Evolutionary conservation across 768 basidiomycete genomes (phyloP).

Genomic region (Gautieria morchelliformis): DNA sequence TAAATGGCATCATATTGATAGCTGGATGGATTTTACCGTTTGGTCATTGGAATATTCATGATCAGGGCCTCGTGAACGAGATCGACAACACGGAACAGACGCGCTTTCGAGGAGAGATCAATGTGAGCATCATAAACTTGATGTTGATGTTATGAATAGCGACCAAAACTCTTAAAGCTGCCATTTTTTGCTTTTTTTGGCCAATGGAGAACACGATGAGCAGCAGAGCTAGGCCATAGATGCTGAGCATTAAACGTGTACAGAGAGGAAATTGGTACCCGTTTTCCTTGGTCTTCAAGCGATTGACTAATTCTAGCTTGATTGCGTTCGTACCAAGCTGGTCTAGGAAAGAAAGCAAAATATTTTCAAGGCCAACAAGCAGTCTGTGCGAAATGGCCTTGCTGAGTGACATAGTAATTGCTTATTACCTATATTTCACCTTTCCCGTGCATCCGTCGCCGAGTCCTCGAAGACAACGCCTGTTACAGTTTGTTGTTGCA

Average conservation of each 20-base stretch:
- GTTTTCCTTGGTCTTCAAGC: background rate
- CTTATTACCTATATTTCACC: background rate
- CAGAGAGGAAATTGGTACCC: background rate
- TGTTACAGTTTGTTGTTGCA: background rate
- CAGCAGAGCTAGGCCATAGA: constrained; percentile 13
- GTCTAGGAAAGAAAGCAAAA: constrained; percentile 1
- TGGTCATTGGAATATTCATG: constrained; percentile 47
- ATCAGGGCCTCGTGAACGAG: constrained; percentile 59
- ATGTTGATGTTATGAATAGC: background rate
- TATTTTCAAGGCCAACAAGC: constrained; percentile 2
- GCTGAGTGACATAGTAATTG: background rate
- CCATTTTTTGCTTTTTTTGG: constrained; percentile 7
- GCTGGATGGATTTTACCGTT: constrained; percentile 36
- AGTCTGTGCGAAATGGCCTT: background rate
- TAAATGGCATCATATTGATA: constrained; percentile 2
- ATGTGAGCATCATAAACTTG: background rate
- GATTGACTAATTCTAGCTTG: background rate
- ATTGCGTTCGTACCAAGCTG: background rate
- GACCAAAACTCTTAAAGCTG: constrained; percentile 36
- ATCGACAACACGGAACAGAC: constrained; percentile 56
- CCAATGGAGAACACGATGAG: constrained; percentile 8
- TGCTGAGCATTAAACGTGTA: background rate
- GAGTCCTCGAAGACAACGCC: background rate
- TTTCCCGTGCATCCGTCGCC: background rate
- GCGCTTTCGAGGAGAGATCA: constrained; percentile 35